Evolutionary conservation across 352 stramenopile genomes (phyloP).

Genomic region (Lagenidium sp.): DNA sequence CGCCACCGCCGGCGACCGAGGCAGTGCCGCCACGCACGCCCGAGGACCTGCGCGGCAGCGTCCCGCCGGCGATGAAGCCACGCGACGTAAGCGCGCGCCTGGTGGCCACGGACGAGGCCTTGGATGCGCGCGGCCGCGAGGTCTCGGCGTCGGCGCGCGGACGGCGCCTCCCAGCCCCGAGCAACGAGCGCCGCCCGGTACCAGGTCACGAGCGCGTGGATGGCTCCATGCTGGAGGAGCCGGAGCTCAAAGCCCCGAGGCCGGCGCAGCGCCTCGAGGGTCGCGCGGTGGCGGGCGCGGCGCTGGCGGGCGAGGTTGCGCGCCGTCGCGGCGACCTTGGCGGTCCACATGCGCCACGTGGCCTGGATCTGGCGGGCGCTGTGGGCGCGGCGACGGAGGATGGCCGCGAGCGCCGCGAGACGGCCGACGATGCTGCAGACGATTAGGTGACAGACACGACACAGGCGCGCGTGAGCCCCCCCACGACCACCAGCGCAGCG

Average conservation of each 20-base stretch:
- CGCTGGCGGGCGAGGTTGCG: slow-evolving; percentile 24
- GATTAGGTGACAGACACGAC: too few species aligned
- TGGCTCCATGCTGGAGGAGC: slow-evolving; percentile 52
- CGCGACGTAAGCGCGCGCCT: slow-evolving; percentile 21
- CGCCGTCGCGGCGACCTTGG: slow-evolving; percentile 38
- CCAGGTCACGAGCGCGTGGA: slow-evolving; percentile 26
- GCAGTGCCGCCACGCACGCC: slow-evolving; percentile 58
- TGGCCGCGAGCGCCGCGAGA: slow-evolving; percentile 27
- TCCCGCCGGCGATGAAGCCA: slow-evolving; percentile 23
- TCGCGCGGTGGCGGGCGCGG: slow-evolving; percentile 20
- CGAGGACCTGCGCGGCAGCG: slow-evolving; percentile 22
- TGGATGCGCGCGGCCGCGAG: slow-evolving; percentile 44
- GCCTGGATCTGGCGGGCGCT: slow-evolving; percentile 52
- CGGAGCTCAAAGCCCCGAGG: not conserved
- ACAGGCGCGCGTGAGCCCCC: too few species aligned
- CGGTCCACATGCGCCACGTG: slow-evolving; percentile 72
- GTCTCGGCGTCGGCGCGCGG: slow-evolving; percentile 30
- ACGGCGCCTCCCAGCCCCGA: slow-evolving; percentile 54
- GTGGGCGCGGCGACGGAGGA: slow-evolving; percentile 23
- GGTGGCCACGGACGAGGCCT: slow-evolving; percentile 38
- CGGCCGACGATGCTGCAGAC: slow-evolving; percentile 42
- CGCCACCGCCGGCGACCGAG: slow-evolving; percentile 49
- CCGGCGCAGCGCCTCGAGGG: slow-evolving; percentile 10
- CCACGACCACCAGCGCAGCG: too few species aligned
- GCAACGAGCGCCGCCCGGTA: slow-evolving; percentile 36